These are phyloP conservation scores for Backusella circina DNA, from an alignment of 192 early-diverging fungal genomes.

Conservation along the genomic window DNA sequence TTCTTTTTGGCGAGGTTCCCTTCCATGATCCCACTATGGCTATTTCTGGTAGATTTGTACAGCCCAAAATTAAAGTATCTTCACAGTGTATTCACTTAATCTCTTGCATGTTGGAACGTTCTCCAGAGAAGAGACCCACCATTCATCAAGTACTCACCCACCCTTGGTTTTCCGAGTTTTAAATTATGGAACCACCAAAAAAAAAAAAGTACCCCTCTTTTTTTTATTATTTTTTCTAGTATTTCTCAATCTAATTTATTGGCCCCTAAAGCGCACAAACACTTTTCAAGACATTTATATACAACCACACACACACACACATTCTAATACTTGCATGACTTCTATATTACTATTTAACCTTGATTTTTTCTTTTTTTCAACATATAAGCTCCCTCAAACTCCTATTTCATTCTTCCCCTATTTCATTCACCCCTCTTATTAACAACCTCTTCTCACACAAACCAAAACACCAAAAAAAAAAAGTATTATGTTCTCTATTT, in stretches of 20 bases:
- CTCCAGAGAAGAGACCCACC: slow-evolving; percentile 53
- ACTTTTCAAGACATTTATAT: not conserved
- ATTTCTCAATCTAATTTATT: slow-evolving; percentile 3
- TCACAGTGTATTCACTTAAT: slow-evolving; percentile 52
- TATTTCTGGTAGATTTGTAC: slow-evolving; percentile 42
- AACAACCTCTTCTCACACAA: not conserved
- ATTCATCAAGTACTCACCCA: slow-evolving; percentile 59
- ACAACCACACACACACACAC: slow-evolving; percentile 11
- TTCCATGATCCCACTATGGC: slow-evolving; percentile 55
- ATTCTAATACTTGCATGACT: not conserved
- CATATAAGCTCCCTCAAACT: not conserved
- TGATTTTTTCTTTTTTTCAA: not conserved
- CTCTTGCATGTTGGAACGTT: slow-evolving; percentile 62
- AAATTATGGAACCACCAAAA: slow-evolving; percentile 6
- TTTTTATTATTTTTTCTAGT: slow-evolving; percentile 1
- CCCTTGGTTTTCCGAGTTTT: slow-evolving; percentile 49
- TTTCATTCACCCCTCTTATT: not conserved
- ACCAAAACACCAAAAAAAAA: not conserved
- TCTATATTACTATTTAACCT: not conserved
- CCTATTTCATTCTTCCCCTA: slow-evolving; percentile 5
- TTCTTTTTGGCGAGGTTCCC: slow-evolving; percentile 58
- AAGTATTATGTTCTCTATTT: not conserved
- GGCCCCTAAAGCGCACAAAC: slow-evolving; percentile 4
- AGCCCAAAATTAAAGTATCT: slow-evolving; percentile 45
- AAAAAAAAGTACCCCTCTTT: not conserved